phyloP scores from a whole-genome alignment of 768 basidiomycete genomes.

The Mrakia gelida region DNA sequence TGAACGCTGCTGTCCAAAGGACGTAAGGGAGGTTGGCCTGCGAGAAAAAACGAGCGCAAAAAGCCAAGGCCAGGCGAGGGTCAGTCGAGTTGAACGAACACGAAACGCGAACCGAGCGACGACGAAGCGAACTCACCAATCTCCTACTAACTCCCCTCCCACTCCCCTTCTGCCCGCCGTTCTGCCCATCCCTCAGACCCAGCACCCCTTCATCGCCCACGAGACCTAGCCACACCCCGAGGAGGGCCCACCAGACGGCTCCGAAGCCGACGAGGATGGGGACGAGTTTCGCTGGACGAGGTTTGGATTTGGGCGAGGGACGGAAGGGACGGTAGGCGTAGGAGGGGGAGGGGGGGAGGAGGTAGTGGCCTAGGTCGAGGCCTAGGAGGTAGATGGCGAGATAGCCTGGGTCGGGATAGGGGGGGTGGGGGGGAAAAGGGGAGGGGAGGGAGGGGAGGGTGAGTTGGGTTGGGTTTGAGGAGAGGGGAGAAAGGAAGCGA shows the following conservation, averaged over 20 bases:
- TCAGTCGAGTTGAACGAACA: too few relatives aligned
- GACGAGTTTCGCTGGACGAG: constrained; percentile 57
- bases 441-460: background rate
- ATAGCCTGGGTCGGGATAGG: constrained; percentile 61
- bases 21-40: constrained; percentile 87
- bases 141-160: constrained; percentile 56
- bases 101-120: background rate
- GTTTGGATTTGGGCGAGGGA: constrained; percentile 2
- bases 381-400: constrained; percentile 84
- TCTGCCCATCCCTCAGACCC: background rate
- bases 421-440: too few relatives aligned
- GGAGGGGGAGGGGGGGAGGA: constrained; percentile 72
- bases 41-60: background rate
- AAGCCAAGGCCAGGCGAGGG: background rate
- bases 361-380: constrained; percentile 68
- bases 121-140: constrained; percentile 51
- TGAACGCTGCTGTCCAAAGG: constrained; percentile 83
- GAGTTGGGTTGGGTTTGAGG: background rate
- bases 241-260: constrained; percentile 68
- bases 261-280: constrained; percentile 73
- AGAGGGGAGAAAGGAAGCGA: background rate
- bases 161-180: constrained; percentile 41
- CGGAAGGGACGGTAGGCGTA: constrained; percentile 58
- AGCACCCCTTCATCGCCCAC: constrained; percentile 31
- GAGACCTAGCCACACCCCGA: constrained; percentile 43